These are phyloP conservation scores for Trypanosomatidae sp. DNA, from an alignment of 208 protist genomes.

Conservation along the genomic window DNA sequence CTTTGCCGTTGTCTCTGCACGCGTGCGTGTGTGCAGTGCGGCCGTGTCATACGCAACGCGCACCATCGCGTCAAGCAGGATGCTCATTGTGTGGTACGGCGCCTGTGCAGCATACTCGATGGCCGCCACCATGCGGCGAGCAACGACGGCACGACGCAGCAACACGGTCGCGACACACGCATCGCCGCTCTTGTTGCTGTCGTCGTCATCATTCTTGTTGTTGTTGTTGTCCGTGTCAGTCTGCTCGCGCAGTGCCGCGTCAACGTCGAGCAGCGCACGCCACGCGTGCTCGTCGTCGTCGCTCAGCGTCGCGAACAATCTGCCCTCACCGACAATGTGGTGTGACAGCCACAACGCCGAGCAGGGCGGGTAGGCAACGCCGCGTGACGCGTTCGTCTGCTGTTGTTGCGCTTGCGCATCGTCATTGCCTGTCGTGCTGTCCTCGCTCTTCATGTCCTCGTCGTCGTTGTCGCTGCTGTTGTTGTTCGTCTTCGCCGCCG, in stretches of 20 bases:
- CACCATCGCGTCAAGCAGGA: constrained; percentile 60
- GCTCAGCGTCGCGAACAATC: constrained; percentile 20
- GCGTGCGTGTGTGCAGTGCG: background rate
- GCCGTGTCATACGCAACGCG: constrained; percentile 27
- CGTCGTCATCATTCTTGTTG: no score
- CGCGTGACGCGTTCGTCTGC: no score
- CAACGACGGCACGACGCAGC: constrained; percentile 16
- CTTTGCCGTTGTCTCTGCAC: background rate
- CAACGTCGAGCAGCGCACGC: constrained; percentile 6
- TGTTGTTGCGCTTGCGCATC: no score
- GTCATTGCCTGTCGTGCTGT: no score
- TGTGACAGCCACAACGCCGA: constrained; percentile 40
- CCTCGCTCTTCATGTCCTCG: no score
- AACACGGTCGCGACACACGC: no score
- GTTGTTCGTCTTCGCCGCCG: background rate
- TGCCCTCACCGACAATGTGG: constrained; percentile 18
- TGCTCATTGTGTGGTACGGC: constrained; percentile 40
- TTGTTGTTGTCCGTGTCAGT: no score
- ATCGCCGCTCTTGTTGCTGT: no score
- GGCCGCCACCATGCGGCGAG: constrained; percentile 46
- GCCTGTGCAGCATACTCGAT: constrained; percentile 41
- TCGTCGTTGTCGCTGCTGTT: background rate
- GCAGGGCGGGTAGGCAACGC: constrained; percentile 9
- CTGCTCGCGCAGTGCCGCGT: background rate
- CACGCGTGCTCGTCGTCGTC: background rate